Evolutionary conservation across 768 basidiomycete species (phyloP).

Genomic region (Amanita molliuscula): DNA sequence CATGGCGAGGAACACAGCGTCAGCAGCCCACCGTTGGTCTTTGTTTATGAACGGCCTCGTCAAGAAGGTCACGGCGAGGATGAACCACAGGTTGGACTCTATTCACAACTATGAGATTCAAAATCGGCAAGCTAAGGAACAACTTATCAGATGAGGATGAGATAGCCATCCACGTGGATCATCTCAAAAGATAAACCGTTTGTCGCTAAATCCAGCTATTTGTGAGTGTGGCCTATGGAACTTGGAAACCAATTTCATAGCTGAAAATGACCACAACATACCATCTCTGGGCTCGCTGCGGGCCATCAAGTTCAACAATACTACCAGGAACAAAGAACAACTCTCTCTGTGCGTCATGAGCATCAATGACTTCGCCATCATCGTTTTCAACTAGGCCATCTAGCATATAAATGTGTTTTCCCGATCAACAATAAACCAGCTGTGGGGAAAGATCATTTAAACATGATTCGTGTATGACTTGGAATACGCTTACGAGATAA

Average conservation of each 20-base stretch:
- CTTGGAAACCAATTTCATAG: slow-evolving; percentile 4
- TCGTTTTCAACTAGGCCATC: slow-evolving; percentile 83
- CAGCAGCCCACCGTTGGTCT: no score
- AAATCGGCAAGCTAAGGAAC: no score
- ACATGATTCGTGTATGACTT: not conserved
- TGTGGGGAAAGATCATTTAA: slow-evolving; percentile 15
- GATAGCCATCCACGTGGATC: no score
- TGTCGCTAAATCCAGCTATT: slow-evolving; percentile 67
- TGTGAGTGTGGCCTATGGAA: slow-evolving; percentile 63
- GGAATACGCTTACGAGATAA: slow-evolving; percentile 63
- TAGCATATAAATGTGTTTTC: slow-evolving; percentile 80
- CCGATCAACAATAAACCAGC: slow-evolving; percentile 88
- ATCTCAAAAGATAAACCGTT: slow-evolving; percentile 83
- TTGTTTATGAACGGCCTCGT: no score
- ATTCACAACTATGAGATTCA: no score
- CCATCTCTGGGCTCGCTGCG: slow-evolving; percentile 79
- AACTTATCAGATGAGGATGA: no score
- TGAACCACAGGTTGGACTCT: no score
- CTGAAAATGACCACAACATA: slow-evolving; percentile 19
- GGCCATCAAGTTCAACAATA: slow-evolving; percentile 67
- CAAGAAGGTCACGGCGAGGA: no score
- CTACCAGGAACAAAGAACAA: slow-evolving; percentile 82
- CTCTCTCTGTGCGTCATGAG: slow-evolving; percentile 71
- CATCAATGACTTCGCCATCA: slow-evolving; percentile 85
- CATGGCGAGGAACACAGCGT: no score